Conservation (phyloP, 2,329 filamentous ascomycete species). For the Epichloe sylvatica region DNA sequence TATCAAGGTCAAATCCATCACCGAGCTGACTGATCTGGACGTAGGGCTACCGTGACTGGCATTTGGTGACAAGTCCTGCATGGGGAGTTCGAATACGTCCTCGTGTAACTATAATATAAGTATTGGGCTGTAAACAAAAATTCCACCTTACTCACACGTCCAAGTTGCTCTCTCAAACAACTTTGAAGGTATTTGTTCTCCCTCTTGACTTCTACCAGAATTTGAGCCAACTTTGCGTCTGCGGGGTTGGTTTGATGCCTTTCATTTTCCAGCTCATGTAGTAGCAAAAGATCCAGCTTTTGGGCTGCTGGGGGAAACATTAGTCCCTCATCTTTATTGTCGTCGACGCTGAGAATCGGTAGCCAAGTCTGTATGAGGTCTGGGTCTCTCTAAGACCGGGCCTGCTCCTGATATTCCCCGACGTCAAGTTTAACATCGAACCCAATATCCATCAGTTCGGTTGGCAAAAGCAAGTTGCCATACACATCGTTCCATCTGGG, state of each 20-base stretch:
- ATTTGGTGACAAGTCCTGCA: not conserved
- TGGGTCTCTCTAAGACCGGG: conserved; percentile 2
- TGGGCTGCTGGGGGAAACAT: conserved; percentile 1
- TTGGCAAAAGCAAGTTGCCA: not conserved
- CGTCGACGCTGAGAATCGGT: conserved; percentile 3
- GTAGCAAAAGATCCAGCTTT: conserved; percentile 1
- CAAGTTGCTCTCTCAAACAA: not conserved
- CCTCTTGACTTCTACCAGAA: not conserved
- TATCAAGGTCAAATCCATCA: not conserved
- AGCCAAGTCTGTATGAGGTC: conserved; percentile 4
- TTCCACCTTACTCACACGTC: not conserved
- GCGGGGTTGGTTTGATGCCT: not conserved
- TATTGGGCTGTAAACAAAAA: not conserved
- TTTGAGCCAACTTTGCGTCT: conserved; percentile 2
- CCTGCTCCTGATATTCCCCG: conserved; percentile 1
- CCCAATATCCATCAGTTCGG: not conserved
- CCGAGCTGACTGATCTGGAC: not conserved
- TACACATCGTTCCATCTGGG: conserved; percentile 2
- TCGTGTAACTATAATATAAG: conserved; percentile 3
- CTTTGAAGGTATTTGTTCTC: not conserved
- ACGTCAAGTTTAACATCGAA: conserved; percentile 2
- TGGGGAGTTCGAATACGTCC: not conserved
- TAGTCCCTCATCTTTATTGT: conserved; percentile 4
- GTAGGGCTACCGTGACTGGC: not conserved
- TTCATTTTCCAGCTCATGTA: conserved; percentile 5